Evolutionary conservation across 2,329 filamentous ascomycete genomes (phyloP).

Genomic region (Alternaria burnsii): DNA sequence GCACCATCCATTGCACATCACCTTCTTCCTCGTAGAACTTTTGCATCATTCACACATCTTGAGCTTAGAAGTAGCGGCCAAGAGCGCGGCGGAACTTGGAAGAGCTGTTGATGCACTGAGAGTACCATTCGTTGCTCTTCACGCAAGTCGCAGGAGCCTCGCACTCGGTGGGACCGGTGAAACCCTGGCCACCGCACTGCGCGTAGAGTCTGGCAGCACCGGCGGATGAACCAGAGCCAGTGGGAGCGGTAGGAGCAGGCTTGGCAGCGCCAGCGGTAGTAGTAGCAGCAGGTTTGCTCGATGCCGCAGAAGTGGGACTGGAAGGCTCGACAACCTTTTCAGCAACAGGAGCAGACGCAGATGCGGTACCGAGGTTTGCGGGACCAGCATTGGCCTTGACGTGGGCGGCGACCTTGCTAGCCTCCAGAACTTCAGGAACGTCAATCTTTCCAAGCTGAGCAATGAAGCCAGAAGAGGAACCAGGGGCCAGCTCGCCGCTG

Average conservation of each 20-base stretch:
- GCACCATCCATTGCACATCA: not conserved
- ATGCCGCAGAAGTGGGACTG: too few species aligned
- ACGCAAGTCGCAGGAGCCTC: conserved; percentile 49
- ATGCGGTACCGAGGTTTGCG: conserved; percentile 23
- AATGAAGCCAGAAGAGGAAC: conserved; percentile 23
- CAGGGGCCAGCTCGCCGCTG: conserved; percentile 27
- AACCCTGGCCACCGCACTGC: conserved; percentile 56
- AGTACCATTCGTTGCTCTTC: conserved; percentile 52
- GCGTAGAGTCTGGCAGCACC: conserved; percentile 25
- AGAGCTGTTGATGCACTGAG: conserved; percentile 46
- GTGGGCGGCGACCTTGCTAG: conserved; percentile 27
- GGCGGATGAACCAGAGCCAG: not conserved
- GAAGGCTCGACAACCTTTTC: not conserved
- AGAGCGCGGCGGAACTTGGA: conserved; percentile 20
- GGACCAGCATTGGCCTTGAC: conserved; percentile 35
- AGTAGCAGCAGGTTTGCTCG: not conserved
- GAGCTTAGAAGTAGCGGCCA: not conserved
- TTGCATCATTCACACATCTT: accelerated
- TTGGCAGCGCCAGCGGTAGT: not conserved
- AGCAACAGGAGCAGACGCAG: conserved; percentile 1
- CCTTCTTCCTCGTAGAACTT: not conserved
- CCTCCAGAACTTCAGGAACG: conserved; percentile 22
- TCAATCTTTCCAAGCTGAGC: conserved; percentile 21
- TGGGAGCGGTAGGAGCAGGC: conserved; percentile 1
- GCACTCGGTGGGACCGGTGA: conserved; percentile 49